Evolutionary conservation across 805 yeast genomes (phyloP), one percentile per base, ranked within the genome.

Genomic region (Metschnikowia peoriensis): DNA sequence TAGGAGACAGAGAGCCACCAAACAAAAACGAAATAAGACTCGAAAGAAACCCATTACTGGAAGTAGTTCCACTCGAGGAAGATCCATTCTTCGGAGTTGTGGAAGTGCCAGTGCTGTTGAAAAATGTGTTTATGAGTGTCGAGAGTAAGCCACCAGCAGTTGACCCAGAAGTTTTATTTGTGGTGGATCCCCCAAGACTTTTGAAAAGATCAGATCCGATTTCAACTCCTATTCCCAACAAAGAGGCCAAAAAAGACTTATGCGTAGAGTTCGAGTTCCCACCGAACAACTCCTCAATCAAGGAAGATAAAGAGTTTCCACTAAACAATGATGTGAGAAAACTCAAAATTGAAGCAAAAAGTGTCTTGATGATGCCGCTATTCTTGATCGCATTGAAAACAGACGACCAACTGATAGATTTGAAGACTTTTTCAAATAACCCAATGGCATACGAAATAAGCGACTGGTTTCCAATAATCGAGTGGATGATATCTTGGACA

Each of bases 361-460:
- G 37, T 2, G 52, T 51, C 38, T 53, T 52, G 42, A 61, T 61
- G 41, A 64, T 47, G 22, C 68, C 71, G 37, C 71, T 66, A 42
- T 61, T 60, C 51, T 66, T 67, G 44, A 69, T 58, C 14, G 63
- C 53, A 16, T 53, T 53, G 53, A 59, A 66, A 41, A 69, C 45
- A 6, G 57, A 47, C 6, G 53, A 29, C 54, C 64, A 65, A 50
- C 66, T 58, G 49, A 61, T 59, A 43, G 62, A 61, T 41, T 54
- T 48, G 47, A 68, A 49, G n/a, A 67, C 57, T 38, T 62, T 54
- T 11, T 59, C 41, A 7, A 66, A 41, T 40, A 69, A 55, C 12
- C 50, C 49, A 11, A 61, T 51, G 43, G 66, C 66, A 37, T 62
- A 59, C 10, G 57, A 57, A 38, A 60, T 49, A 39, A 64, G 54